phyloP scores from a whole-genome alignment of 768 basidiomycete species.

The Epithele typhae region DNA sequence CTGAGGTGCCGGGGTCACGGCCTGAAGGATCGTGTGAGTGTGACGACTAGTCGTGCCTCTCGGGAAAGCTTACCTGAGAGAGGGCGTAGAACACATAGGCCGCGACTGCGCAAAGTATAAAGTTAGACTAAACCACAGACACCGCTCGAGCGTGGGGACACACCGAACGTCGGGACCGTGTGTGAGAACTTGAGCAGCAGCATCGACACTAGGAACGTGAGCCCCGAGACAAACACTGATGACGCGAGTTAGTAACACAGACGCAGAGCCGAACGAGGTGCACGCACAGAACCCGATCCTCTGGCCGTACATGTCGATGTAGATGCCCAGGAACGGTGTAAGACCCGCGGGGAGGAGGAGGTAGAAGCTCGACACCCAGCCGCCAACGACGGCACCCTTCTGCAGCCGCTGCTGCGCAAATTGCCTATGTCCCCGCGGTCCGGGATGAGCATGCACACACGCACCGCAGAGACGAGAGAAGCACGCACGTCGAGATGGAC shows the following conservation, averaged over 20 bases:
- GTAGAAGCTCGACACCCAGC: constrained; percentile 42
- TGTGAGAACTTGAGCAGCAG: constrained; percentile 36
- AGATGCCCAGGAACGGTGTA: constrained; percentile 38
- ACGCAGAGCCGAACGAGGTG: neutral
- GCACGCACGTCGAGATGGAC: constrained; percentile 36
- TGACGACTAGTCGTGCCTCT: neutral
- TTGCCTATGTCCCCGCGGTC: constrained; percentile 24
- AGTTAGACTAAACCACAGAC: too few relatives aligned
- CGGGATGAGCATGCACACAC: neutral
- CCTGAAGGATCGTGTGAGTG: constrained; percentile 6
- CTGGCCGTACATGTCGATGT: constrained; percentile 36
- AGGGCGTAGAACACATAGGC: constrained; percentile 41
- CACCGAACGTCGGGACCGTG: constrained; percentile 34
- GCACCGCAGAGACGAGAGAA: neutral
- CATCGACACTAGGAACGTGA: constrained; percentile 39
- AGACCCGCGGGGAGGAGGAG: constrained; percentile 35
- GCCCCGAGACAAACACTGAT: constrained; percentile 35
- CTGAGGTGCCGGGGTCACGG: constrained; percentile 34
- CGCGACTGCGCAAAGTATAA: constrained; percentile 24
- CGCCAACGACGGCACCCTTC: constrained; percentile 40
- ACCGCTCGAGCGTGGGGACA: too few relatives aligned
- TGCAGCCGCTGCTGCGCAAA: constrained; percentile 38
- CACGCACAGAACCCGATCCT: constrained; percentile 35
- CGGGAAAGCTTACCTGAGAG: constrained; percentile 27
- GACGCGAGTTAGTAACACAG: neutral